Percentiles rank a stretch among this genome's conserved stretches.
Conservation (phyloP, 257 asterid genomes). For the Nicotiana benthamiana region DNA sequence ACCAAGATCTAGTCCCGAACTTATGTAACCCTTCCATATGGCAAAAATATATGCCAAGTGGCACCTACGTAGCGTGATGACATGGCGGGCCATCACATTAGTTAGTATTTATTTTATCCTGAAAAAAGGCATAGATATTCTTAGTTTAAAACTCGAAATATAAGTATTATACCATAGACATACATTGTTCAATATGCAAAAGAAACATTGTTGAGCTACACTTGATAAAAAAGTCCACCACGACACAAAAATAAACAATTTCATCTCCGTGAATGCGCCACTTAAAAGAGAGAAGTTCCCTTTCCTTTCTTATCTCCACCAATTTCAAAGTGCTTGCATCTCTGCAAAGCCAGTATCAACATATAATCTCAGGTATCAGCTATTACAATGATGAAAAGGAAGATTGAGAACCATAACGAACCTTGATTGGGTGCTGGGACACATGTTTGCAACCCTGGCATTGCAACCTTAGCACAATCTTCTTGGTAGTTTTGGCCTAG, state of each 20-base stretch:
- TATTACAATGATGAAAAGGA: background rate
- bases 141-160: background rate
- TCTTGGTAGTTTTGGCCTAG: slow-evolving; percentile 7
- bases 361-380: background rate
- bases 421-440: slow-evolving; percentile 9
- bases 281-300: slow-evolving; percentile 7
- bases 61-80: too few species aligned
- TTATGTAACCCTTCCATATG: too few species aligned
- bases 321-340: slow-evolving; percentile 4
- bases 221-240: background rate
- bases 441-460: slow-evolving; percentile 5
- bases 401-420: background rate
- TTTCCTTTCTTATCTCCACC: slow-evolving; percentile 7
- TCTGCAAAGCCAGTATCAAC: background rate
- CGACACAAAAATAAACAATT: background rate
- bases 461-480: slow-evolving; percentile 8
- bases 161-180: background rate
- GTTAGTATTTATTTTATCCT: too few species aligned
- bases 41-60: too few species aligned
- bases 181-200: background rate
- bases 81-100: too few species aligned
- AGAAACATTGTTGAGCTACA: background rate
- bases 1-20: too few species aligned
- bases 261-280: background rate
- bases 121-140: background rate